phyloP scores from a whole-genome alignment of 306 rosid genomes.

The Mucuna pruriens region DNA sequence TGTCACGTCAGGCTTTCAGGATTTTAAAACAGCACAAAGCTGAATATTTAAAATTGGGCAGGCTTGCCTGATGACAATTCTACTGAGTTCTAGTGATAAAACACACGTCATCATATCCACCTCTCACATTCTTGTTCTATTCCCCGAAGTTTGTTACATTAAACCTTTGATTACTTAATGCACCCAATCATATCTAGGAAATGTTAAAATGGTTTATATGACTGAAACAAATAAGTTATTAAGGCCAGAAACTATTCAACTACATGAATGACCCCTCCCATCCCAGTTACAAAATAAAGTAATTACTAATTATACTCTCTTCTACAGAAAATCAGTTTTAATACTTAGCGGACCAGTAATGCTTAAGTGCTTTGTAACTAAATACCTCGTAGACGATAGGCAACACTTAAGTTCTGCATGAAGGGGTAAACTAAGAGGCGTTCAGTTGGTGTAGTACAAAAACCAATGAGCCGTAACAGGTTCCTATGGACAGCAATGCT shows the following conservation, averaged over 20 bases:
- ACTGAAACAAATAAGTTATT: neutral
- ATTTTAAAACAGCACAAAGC: slow-evolving; percentile 20
- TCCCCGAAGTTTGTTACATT: slow-evolving; percentile 2
- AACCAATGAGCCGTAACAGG: slow-evolving; percentile 83
- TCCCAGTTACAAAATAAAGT: slow-evolving; percentile 11
- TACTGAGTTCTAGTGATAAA: neutral
- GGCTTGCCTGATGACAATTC: neutral
- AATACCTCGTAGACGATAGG: slow-evolving; percentile 83
- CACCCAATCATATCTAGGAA: neutral
- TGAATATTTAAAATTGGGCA: slow-evolving; percentile 9
- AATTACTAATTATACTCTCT: neutral
- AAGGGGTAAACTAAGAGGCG: slow-evolving; percentile 93
- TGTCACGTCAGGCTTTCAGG: slow-evolving; percentile 14
- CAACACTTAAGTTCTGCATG: slow-evolving; percentile 96
- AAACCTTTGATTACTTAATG: slow-evolving; percentile 2
- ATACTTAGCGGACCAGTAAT: neutral
- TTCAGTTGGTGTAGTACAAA: slow-evolving; percentile 89
- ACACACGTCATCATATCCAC: neutral
- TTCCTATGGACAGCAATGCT: slow-evolving; percentile 93
- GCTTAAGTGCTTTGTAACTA: neutral
- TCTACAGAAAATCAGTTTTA: neutral
- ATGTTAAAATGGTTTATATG: slow-evolving; percentile 15
- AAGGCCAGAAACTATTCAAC: neutral
- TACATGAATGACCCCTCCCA: neutral
- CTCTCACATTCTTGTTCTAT: slow-evolving; percentile 21